Evolutionary conservation across 2,329 filamentous ascomycete genomes (phyloP), one percentile per base, ranked within the genome.

Genomic region (Fusarium poae): DNA sequence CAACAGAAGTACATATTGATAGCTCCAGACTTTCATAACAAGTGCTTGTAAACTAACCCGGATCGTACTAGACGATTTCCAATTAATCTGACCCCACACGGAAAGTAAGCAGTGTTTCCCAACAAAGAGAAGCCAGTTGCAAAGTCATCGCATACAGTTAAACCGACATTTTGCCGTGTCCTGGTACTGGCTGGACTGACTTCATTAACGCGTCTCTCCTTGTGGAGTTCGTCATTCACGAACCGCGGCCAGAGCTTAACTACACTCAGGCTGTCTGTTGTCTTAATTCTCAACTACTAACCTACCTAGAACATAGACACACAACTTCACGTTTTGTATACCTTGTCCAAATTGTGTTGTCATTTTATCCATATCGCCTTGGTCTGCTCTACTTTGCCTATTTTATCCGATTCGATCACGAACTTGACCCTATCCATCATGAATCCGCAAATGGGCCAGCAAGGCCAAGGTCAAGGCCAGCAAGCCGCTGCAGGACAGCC

Each of bases 391-490:
- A 25, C 23, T n/a, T 21, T 46, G 16, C 16, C 12, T 32, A 34
- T 44, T 29, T n/a, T 48, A 52, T n/a, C 18, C 1, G 7, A 27
- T 39, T 16, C 32, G 9, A 54, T 29, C 20, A 40, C 51, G 42
- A 56, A 27, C 29, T 34, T 20, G 30, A 29, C 32, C 54, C 29
- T 27, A 35, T 16, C 27, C 29, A 64, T 44, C 51, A 75, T 75
- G 73, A 75, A 75, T 37, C 42, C 52, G n/a, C 73, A 75, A 49
- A 72, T 71, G 61, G 70, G 63, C 54, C 72, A 74, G 57, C 72
- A 72, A 57, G 69, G 57, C 49, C 69, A 72, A 57, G 68, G 60
- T 25, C 71, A 72, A 56, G 68, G 67, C 71, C 72, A 70, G 62
- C 71, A 73, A 46, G 70, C 62, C 49, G 51, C 71, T 54, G 70